phyloP scores from a whole-genome alignment of 768 basidiomycete genomes.

The Serendipita sp. region DNA sequence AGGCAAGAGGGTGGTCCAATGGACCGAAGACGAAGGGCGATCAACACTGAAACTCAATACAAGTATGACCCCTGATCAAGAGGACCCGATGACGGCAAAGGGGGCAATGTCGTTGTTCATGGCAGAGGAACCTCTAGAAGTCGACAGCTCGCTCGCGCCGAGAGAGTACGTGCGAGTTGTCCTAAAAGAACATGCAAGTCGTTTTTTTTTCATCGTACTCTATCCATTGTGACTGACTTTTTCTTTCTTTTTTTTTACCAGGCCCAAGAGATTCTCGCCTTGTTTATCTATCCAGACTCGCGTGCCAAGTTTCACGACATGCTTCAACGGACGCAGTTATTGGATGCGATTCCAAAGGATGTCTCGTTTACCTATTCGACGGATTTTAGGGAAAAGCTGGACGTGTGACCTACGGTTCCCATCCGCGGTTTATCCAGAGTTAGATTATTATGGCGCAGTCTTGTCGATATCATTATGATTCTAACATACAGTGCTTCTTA shows the following conservation, averaged over 20 bases:
- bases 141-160: constrained; percentile 1
- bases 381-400: neutral
- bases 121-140: neutral
- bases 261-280: neutral
- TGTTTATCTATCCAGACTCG: constrained; percentile 1
- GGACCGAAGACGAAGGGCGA: neutral
- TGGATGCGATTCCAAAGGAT: neutral
- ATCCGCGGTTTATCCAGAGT: too few relatives aligned
- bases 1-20: neutral
- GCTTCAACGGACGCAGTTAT: neutral
- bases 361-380: neutral
- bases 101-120: neutral
- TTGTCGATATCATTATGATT: too few relatives aligned
- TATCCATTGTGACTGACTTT: neutral
- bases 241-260: neutral
- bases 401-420: neutral
- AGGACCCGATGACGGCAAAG: neutral
- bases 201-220: neutral
- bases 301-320: constrained; percentile 7
- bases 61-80: neutral
- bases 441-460: too few relatives aligned
- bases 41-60: neutral
- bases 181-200: neutral
- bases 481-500: too few relatives aligned
- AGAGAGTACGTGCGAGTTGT: neutral